A percentile compares a stretch with the other conserved stretches of the same genome.
Conservation (phyloP, 2,329 filamentous ascomycete species). For the Verticillium albo-atrum region DNA sequence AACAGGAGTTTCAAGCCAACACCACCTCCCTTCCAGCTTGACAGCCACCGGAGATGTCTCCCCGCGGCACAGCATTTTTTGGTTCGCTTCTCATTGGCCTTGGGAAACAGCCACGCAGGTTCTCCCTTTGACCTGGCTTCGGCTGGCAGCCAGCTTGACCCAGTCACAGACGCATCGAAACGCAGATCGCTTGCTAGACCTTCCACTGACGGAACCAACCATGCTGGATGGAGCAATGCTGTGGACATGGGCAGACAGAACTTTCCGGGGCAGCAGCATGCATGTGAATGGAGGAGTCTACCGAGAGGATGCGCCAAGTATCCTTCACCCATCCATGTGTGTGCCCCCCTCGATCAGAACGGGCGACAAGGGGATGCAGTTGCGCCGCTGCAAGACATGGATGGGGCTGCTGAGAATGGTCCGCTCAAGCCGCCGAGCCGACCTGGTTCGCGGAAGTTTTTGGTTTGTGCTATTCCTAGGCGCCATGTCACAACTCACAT, state of each 20-base stretch:
- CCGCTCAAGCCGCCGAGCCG: neutral
- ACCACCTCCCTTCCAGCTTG: neutral
- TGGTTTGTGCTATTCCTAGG: neutral
- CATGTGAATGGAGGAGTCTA: neutral
- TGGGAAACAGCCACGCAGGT: neutral
- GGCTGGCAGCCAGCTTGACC: neutral
- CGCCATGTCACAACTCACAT: neutral
- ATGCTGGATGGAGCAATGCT: neutral
- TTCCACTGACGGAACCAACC: neutral
- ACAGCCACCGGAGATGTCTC: neutral
- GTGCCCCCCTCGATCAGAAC: neutral
- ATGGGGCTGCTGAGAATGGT: neutral
- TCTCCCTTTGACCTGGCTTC: neutral
- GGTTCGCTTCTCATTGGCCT: neutral
- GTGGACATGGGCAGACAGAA: neutral
- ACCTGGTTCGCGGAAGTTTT: neutral
- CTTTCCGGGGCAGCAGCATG: neutral
- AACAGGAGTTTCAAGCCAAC: neutral
- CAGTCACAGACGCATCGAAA: neutral
- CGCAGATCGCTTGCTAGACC: neutral
- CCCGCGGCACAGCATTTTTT: neutral
- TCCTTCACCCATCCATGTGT: neutral
- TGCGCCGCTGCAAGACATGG: neutral
- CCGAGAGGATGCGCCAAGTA: neutral
- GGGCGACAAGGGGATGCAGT: neutral